phyloP scores from a whole-genome alignment of 1,139 yeast genomes.

The Debaryomyces singareniensis region DNA sequence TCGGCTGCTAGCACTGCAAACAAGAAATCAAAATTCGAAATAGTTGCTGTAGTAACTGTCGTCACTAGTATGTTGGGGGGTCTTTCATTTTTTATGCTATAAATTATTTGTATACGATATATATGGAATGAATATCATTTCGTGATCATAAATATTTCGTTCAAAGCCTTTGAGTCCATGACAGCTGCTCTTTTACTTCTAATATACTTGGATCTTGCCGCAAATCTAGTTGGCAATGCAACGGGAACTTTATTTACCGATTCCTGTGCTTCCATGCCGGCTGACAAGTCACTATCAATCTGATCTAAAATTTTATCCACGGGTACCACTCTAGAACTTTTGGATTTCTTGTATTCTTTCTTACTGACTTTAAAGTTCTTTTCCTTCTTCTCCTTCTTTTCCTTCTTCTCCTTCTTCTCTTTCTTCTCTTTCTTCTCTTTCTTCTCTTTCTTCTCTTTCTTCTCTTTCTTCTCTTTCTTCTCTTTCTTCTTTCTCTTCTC shows the following conservation, averaged over 20 bases:
- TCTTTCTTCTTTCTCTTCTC: slow-evolving; percentile 11
- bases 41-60: slow-evolving; percentile 25
- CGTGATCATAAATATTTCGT: slow-evolving; percentile 87
- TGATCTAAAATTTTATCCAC: background rate
- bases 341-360: slow-evolving; percentile 7
- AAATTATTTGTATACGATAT: slow-evolving; percentile 1
- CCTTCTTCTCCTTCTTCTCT: slow-evolving; percentile 23
- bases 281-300: background rate
- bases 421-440: slow-evolving; percentile 19
- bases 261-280: background rate
- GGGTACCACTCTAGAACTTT: slow-evolving; percentile 3
- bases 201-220: slow-evolving; percentile 81
- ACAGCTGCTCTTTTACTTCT: slow-evolving; percentile 87
- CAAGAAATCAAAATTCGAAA: slow-evolving; percentile 23
- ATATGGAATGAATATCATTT: slow-evolving; percentile 16
- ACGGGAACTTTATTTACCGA: background rate
- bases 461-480: slow-evolving; percentile 18
- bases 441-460: slow-evolving; percentile 20
- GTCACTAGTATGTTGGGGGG: slow-evolving; percentile 36
- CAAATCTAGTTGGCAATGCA: slow-evolving; percentile 53
- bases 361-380: slow-evolving; percentile 8
- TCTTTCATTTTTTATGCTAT: slow-evolving; percentile 25
- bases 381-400: slow-evolving; percentile 21
- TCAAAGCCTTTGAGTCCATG: slow-evolving; percentile 79
- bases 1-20: slow-evolving; percentile 17